Conservation (phyloP, 1,139 yeast genomes). For the Geotrichum restrictum region DNA sequence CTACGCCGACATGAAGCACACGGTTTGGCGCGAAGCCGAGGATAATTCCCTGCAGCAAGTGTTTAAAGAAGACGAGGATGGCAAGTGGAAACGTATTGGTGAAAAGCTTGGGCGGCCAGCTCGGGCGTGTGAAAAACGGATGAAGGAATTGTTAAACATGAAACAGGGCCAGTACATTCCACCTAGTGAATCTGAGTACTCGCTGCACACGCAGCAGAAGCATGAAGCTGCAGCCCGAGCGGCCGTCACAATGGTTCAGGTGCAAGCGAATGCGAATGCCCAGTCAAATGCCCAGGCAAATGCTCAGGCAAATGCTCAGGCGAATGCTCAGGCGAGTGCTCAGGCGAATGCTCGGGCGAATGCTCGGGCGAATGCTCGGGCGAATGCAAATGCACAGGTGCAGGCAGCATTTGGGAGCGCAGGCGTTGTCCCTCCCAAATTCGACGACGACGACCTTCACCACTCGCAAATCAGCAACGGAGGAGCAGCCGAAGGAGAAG, state of each 20-base stretch:
- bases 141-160: slow-evolving; percentile 21
- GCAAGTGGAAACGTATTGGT: slow-evolving; percentile 34
- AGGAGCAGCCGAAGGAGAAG: too few species aligned
- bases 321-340: not conserved
- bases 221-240: slow-evolving; percentile 17
- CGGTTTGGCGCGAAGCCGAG: slow-evolving; percentile 33
- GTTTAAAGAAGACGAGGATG: slow-evolving; percentile 31
- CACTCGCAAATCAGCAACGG: not conserved
- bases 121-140: slow-evolving; percentile 33
- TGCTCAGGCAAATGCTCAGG: not conserved
- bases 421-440: too few species aligned
- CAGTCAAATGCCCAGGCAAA: not conserved
- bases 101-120: slow-evolving; percentile 34
- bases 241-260: slow-evolving; percentile 6
- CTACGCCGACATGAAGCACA: slow-evolving; percentile 37
- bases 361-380: not conserved
- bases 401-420: too few species aligned
- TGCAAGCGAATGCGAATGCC: slow-evolving; percentile 1
- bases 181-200: slow-evolving; percentile 19
- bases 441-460: too few species aligned
- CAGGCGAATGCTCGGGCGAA: not conserved
- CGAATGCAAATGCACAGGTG: not conserved
- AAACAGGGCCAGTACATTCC: slow-evolving; percentile 20
- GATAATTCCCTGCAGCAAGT: slow-evolving; percentile 30
- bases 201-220: slow-evolving; percentile 17